phyloP scores from a whole-genome alignment of 306 rosid species.

The Nissolia schottii region DNA sequence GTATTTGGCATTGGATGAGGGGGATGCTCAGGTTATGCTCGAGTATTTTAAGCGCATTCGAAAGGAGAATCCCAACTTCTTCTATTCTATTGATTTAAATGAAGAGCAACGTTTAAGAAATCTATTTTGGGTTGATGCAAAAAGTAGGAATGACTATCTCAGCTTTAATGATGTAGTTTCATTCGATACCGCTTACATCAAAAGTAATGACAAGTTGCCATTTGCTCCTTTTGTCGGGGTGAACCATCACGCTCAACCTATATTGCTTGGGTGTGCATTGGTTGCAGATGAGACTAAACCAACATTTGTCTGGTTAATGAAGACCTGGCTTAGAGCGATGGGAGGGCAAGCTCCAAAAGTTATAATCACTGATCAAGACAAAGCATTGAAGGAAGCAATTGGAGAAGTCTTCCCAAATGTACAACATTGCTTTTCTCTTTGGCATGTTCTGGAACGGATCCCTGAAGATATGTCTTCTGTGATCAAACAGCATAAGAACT shows the following conservation, averaged over 20 bases:
- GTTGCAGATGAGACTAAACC: slow-evolving; percentile 71
- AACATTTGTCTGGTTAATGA: slow-evolving; percentile 83
- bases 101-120: slow-evolving; percentile 87
- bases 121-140: slow-evolving; percentile 87
- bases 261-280: slow-evolving; percentile 90
- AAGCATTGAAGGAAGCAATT: slow-evolving; percentile 61
- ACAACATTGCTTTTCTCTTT: slow-evolving; percentile 80
- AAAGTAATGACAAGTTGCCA: slow-evolving; percentile 77
- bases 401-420: slow-evolving; percentile 77
- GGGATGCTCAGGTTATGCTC: slow-evolving; percentile 79
- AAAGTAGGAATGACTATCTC: slow-evolving; percentile 69
- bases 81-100: slow-evolving; percentile 75
- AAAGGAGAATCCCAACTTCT: slow-evolving; percentile 77
- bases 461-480: slow-evolving; percentile 69
- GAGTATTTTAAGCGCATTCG: slow-evolving; percentile 85
- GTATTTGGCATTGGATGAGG: slow-evolving; percentile 74
- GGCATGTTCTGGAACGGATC: slow-evolving; percentile 70
- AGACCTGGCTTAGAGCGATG: slow-evolving; percentile 96
- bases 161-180: slow-evolving; percentile 72
- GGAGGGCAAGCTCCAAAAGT: slow-evolving; percentile 74
- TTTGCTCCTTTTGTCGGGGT: slow-evolving; percentile 90
- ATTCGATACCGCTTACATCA: slow-evolving; percentile 70
- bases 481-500: slow-evolving; percentile 59
- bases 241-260: slow-evolving; percentile 86
- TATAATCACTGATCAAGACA: slow-evolving; percentile 78